Conservation (phyloP, 805 yeast genomes). For the Spathaspora boniae region DNA sequence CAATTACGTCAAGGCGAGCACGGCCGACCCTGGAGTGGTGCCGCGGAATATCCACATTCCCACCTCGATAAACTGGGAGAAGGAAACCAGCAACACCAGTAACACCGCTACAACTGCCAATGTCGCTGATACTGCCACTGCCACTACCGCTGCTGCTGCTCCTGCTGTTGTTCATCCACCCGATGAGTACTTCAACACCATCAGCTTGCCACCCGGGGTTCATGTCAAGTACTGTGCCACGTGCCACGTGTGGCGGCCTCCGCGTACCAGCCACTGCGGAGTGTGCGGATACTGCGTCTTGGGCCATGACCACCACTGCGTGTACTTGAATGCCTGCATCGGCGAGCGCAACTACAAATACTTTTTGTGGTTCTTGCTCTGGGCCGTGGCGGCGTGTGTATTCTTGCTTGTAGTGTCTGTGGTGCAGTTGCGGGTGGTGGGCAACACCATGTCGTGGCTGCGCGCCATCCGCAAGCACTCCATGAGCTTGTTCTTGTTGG, state of each 20-base stretch:
- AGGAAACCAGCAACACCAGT: slow-evolving; percentile 15
- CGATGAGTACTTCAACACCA: slow-evolving; percentile 51
- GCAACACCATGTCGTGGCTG: slow-evolving; percentile 22
- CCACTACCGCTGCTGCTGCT: no score
- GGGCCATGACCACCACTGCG: slow-evolving; percentile 71
- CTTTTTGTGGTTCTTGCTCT: slow-evolving; percentile 31
- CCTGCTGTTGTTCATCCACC: slow-evolving; percentile 38
- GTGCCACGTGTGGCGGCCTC: slow-evolving; percentile 65
- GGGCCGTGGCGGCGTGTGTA: slow-evolving; percentile 19
- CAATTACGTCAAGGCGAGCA: slow-evolving; percentile 45
- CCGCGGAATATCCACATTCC: slow-evolving; percentile 66
- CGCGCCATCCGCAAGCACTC: slow-evolving; percentile 22
- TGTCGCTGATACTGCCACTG: no score
- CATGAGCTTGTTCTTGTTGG: slow-evolving; percentile 47
- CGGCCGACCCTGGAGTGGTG: slow-evolving; percentile 66
- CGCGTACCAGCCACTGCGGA: slow-evolving; percentile 65
- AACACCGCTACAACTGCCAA: no score
- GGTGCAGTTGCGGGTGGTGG: slow-evolving; percentile 22
- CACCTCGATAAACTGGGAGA: slow-evolving; percentile 13
- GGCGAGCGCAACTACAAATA: slow-evolving; percentile 36
- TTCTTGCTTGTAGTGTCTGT: slow-evolving; percentile 18
- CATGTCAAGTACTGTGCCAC: slow-evolving; percentile 53
- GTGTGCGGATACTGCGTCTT: slow-evolving; percentile 63
- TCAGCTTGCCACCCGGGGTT: slow-evolving; percentile 49
- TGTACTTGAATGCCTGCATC: slow-evolving; percentile 51